Conservation (phyloP, 306 rosid species). For the Rosa chinensis region DNA sequence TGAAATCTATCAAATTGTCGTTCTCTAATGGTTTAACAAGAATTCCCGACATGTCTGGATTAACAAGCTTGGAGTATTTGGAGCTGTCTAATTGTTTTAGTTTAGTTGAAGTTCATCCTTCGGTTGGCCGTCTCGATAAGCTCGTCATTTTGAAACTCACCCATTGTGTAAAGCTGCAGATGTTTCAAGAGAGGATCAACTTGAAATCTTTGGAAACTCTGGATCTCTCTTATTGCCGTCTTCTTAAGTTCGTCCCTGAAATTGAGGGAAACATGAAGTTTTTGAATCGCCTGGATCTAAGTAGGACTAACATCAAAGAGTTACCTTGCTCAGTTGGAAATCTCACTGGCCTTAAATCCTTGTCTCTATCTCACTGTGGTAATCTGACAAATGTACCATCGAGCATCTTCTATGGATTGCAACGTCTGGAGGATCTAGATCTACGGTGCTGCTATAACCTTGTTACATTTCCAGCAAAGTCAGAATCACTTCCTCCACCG, state of each 20-base stretch:
- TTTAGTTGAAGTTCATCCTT: background rate
- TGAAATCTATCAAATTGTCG: background rate
- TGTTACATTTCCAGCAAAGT: too few species aligned
- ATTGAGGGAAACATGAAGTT: background rate
- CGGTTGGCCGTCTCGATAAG: background rate
- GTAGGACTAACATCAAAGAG: accelerated
- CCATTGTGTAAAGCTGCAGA: accelerated
- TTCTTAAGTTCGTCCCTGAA: background rate
- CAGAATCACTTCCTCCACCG: too few species aligned
- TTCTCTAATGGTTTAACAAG: accelerated
- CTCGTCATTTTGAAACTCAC: background rate
- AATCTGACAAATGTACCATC: background rate
- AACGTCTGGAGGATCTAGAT: background rate
- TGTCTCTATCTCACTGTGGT: accelerated
- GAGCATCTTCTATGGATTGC: background rate
- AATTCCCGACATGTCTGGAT: background rate
- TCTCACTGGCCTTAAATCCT: background rate
- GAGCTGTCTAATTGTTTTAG: accelerated
- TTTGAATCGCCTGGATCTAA: background rate
- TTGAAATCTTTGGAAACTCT: background rate
- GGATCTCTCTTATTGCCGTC: background rate
- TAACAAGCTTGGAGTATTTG: background rate
- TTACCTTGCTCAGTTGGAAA: background rate
- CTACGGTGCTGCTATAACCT: background rate
- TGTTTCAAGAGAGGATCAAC: background rate